Evolutionary conservation across 2,329 filamentous ascomycete genomes (phyloP).

Genomic region (Trichoderma breve): DNA sequence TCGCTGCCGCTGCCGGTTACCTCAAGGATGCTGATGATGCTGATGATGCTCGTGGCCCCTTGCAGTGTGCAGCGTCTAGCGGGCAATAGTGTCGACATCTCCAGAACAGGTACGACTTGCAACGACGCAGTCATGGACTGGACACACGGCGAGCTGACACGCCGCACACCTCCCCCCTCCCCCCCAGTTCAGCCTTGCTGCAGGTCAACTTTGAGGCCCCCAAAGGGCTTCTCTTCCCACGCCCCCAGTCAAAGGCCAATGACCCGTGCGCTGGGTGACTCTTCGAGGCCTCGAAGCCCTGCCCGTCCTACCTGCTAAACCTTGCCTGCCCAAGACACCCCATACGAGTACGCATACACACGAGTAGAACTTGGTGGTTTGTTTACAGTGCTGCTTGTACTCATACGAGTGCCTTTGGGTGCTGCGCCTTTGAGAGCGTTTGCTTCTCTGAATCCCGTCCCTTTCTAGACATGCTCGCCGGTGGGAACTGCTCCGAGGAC

Average conservation of each 20-base stretch:
- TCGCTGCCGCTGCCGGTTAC: neutral
- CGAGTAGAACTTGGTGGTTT: too few species aligned
- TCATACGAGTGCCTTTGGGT: neutral
- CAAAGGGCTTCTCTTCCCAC: conserved; percentile 17
- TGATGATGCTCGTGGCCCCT: conserved; percentile 12
- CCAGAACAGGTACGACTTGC: neutral
- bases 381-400: neutral
- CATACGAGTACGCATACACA: neutral
- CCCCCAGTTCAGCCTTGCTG: conserved; percentile 22
- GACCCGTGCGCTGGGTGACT: conserved; percentile 16
- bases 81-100: neutral
- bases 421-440: conserved; percentile 8
- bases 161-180: conserved; percentile 11
- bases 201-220: conserved; percentile 21
- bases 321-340: neutral
- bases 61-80: conserved; percentile 9
- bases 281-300: conserved; percentile 16
- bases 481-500: conserved; percentile 9
- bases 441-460: neutral
- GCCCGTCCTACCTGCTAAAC: neutral
- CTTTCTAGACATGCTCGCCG: neutral
- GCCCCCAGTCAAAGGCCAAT: conserved; percentile 19
- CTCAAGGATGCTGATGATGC: neutral
- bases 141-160: conserved; percentile 17
- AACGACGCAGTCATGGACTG: neutral